Conservation (phyloP, 305 asterid species). For the Fraxinus platypoda region DNA sequence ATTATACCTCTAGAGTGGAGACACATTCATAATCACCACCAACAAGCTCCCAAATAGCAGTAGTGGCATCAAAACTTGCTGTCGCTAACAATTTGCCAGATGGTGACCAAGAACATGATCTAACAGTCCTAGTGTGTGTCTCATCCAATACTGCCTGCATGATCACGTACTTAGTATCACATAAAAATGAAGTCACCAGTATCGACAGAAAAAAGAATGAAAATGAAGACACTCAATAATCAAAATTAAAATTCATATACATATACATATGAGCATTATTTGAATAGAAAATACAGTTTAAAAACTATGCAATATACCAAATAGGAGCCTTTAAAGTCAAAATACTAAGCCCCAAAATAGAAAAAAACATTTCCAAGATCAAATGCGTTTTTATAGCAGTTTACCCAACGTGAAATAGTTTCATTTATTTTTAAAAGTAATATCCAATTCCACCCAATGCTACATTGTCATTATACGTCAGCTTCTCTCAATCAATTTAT, state of each 20-base stretch:
- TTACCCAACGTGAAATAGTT: background rate
- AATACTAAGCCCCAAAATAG: background rate
- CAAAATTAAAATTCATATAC: background rate
- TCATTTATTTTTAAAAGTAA: too few species aligned
- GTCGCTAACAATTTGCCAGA: slow-evolving; percentile 67
- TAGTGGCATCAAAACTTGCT: slow-evolving; percentile 91
- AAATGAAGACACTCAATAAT: background rate
- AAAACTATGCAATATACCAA: background rate
- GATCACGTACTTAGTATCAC: background rate
- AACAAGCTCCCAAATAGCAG: slow-evolving; percentile 73
- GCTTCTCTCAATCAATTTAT: background rate
- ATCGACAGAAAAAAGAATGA: background rate
- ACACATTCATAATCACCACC: slow-evolving; percentile 70
- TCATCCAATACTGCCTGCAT: slow-evolving; percentile 84
- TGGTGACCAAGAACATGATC: slow-evolving; percentile 92
- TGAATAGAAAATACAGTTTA: background rate
- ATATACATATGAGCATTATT: too few species aligned
- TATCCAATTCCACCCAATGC: background rate
- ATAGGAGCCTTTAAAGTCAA: background rate
- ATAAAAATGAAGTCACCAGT: background rate
- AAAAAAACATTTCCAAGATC: background rate
- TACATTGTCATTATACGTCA: background rate
- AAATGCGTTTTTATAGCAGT: background rate
- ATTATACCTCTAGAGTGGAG: slow-evolving; percentile 73
- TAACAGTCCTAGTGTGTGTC: slow-evolving; percentile 77